Evolutionary conservation across 306 rosid genomes (phyloP).

Genomic region (Hippophae rhamnoides): DNA sequence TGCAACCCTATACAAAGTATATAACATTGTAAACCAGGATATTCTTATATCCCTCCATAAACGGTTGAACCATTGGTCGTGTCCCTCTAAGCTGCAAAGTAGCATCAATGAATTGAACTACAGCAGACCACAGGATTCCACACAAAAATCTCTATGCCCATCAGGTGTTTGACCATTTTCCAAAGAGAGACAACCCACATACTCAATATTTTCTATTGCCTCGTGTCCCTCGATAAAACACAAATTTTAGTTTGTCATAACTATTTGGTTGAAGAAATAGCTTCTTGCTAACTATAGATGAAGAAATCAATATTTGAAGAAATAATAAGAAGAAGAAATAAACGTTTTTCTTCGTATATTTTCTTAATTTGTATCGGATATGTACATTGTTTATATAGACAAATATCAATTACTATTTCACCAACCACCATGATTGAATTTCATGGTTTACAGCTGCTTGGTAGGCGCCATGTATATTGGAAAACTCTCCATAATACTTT

Average conservation of each 20-base stretch:
- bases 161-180: constrained; percentile 7
- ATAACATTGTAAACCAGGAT: constrained; percentile 71
- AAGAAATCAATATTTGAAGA: too few relatives aligned
- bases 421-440: too few relatives aligned
- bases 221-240: constrained; percentile 25
- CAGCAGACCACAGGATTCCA: constrained; percentile 18
- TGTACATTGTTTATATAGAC: too few relatives aligned
- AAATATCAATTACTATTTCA: too few relatives aligned
- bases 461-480: too few relatives aligned
- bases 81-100: constrained; percentile 77
- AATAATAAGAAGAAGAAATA: too few relatives aligned
- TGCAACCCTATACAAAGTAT: not conserved
- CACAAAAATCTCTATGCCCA: too few relatives aligned
- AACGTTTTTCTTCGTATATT: too few relatives aligned
- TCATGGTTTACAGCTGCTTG: too few relatives aligned
- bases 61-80: constrained; percentile 59
- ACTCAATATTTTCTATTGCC: constrained; percentile 5
- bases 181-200: constrained; percentile 4
- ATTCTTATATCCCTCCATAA: constrained; percentile 46
- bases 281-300: constrained; percentile 50
- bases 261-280: constrained; percentile 27
- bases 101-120: constrained; percentile 60
- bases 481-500: too few relatives aligned
- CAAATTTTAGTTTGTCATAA: constrained; percentile 19
- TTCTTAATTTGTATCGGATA: too few relatives aligned